Conservation (phyloP, 352 stramenopile species). For the Globisporangium viniferum region DNA sequence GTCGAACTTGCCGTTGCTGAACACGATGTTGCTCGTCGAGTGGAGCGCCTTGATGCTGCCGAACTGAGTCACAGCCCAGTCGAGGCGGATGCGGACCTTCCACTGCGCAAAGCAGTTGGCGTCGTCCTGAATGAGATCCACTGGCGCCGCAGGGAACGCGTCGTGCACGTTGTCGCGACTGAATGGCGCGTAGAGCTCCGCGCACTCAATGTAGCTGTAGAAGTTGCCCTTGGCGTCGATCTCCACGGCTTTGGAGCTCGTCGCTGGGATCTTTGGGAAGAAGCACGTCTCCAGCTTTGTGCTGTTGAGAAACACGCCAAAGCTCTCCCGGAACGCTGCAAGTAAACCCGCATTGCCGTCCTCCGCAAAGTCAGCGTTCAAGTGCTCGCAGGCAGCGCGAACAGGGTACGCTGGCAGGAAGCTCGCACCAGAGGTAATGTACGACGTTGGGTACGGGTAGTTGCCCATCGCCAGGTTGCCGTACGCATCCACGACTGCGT, state of each 20-base stretch:
- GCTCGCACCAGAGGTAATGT: conserved; percentile 42
- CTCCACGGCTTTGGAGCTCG: conserved; percentile 21
- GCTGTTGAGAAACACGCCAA: conserved; percentile 50
- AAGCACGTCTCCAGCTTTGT: conserved; percentile 32
- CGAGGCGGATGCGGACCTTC: conserved; percentile 42
- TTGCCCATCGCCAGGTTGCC: conserved; percentile 41
- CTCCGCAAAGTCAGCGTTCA: conserved; percentile 24
- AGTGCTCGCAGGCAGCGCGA: conserved; percentile 30
- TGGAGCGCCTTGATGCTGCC: conserved; percentile 46
- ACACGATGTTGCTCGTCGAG: conserved; percentile 58
- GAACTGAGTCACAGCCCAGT: conserved; percentile 44
- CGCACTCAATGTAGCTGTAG: conserved; percentile 49
- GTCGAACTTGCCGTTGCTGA: conserved; percentile 64
- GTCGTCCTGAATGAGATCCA: conserved; percentile 30
- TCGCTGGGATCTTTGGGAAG: conserved; percentile 13
- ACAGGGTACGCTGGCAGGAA: conserved; percentile 38
- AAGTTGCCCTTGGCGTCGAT: conserved; percentile 30
- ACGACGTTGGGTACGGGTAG: conserved; percentile 48
- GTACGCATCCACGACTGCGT: conserved; percentile 21
- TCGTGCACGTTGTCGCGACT: conserved; percentile 37
- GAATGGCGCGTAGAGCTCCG: conserved; percentile 48
- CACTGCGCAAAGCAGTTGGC: conserved; percentile 32
- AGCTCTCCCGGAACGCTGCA: conserved; percentile 30
- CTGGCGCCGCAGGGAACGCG: conserved; percentile 25
- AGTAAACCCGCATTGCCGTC: conserved; percentile 19